Percentiles rank a stretch among this genome's conserved stretches.
These are phyloP conservation scores for Xylaria sp. DNA, from an alignment of 2,329 filamentous ascomycete species.

Conservation along the genomic window DNA sequence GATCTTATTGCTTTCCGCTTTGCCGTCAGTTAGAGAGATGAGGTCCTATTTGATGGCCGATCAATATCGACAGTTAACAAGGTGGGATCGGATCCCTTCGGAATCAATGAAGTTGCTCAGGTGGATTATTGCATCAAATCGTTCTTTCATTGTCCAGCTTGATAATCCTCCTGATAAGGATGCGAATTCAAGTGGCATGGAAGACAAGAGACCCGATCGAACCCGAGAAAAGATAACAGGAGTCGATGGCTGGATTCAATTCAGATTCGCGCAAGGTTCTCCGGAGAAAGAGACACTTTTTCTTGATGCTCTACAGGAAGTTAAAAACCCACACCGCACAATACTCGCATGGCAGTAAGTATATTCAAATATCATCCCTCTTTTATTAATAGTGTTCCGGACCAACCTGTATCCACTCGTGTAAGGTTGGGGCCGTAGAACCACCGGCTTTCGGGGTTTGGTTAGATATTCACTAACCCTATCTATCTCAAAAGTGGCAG, in stretches of 20 bases:
- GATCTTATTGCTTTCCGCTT: conserved; percentile 63
- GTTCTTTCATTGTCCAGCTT: conserved; percentile 85
- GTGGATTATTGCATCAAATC: conserved; percentile 92
- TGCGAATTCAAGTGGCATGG: conserved; percentile 23
- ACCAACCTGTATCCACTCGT: neutral
- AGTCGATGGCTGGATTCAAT: conserved; percentile 78
- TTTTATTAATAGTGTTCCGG: neutral
- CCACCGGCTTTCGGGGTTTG: neutral
- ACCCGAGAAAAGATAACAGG: conserved; percentile 67
- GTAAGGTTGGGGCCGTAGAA: neutral
- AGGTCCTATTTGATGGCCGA: conserved; percentile 57
- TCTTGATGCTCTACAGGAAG: conserved; percentile 66
- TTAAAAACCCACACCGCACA: conserved; percentile 60
- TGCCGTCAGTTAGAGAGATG: conserved; percentile 73
- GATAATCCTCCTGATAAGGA: conserved; percentile 55
- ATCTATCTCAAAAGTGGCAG: conserved; percentile 64
- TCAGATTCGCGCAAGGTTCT: conserved; percentile 87
- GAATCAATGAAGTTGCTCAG: conserved; percentile 76
- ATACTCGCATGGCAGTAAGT: conserved; percentile 81
- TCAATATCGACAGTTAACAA: conserved; percentile 55
- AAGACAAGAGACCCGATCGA: conserved; percentile 31
- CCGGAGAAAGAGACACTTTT: conserved; percentile 88
- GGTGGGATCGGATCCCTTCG: conserved; percentile 68
- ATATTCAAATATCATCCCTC: neutral
- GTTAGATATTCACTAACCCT: conserved; percentile 13